Conservation (phyloP, 495 filamentous ascomycete genomes). For the Chaetomium cochliodes region DNA sequence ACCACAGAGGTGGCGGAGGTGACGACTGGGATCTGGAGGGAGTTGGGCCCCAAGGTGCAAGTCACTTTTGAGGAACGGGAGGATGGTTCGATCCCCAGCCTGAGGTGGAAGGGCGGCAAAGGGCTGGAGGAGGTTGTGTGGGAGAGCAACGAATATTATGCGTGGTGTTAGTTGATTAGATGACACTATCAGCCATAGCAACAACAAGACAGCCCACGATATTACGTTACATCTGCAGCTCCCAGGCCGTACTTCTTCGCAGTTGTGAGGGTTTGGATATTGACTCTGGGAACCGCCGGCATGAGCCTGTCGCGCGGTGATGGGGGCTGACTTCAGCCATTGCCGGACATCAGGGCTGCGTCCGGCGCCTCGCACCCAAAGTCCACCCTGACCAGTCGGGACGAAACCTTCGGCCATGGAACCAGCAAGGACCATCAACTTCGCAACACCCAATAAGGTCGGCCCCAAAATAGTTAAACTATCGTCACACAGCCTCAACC, state of each 20-base stretch:
- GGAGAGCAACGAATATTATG: conserved; percentile 25
- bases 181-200: not conserved
- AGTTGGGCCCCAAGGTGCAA: conserved; percentile 8
- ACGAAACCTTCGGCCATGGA: no score
- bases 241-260: no score
- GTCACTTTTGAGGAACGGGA: conserved; percentile 23
- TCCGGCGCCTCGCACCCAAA: no score
- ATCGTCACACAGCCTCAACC: not conserved
- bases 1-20: not conserved
- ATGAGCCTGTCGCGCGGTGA: no score
- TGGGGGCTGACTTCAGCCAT: no score
- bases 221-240: not conserved
- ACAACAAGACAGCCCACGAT: not conserved
- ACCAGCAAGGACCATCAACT: no score
- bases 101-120: conserved; percentile 23
- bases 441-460: no score
- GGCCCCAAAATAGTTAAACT: no score
- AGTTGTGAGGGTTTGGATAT: no score
- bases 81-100: conserved; percentile 28
- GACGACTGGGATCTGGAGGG: conserved; percentile 21
- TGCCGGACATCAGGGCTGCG: no score
- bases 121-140: conserved; percentile 15
- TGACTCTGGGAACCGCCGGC: no score
- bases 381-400: no score
- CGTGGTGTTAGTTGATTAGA: conserved; percentile 14